A percentile compares a stretch with the other conserved stretches of the same genome.
Evolutionary conservation across 1,284 basidiomycete species (phyloP).

Genomic region (Pulveroboletus sp.): DNA sequence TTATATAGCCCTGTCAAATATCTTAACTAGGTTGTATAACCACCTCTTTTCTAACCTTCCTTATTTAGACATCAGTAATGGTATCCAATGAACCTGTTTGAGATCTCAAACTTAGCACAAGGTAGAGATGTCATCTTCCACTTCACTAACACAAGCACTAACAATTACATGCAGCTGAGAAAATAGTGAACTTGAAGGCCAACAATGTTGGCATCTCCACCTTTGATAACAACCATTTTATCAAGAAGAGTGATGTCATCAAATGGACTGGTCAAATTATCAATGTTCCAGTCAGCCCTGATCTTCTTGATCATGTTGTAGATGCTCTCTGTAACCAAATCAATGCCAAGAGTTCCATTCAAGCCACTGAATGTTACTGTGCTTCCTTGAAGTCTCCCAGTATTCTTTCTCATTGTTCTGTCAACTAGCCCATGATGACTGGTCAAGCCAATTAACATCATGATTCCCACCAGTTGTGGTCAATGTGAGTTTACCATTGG

Average conservation of each 20-base stretch:
- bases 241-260: slow-evolving; percentile 99
- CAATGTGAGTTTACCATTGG: slow-evolving; percentile 99
- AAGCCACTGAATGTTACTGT: slow-evolving; percentile 90
- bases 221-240: slow-evolving; percentile 99
- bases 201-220: slow-evolving; percentile 99
- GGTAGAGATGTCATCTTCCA: too few species aligned
- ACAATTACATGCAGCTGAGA: too few species aligned
- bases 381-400: slow-evolving; percentile 98
- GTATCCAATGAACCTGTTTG: too few species aligned
- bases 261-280: slow-evolving; percentile 99
- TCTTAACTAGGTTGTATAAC: too few species aligned
- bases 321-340: slow-evolving; percentile 99
- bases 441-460: slow-evolving; percentile 99
- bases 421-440: slow-evolving; percentile 99
- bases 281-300: slow-evolving; percentile 97
- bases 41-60: too few species aligned
- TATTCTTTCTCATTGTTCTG: slow-evolving; percentile 98
- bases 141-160: too few species aligned
- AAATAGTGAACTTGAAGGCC: slow-evolving; percentile 99
- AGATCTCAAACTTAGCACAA: too few species aligned
- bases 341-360: slow-evolving; percentile 98
- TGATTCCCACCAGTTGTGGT: slow-evolving; percentile 99
- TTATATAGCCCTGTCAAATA: too few species aligned
- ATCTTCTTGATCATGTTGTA: slow-evolving; percentile 96
- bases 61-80: too few species aligned